Percentiles rank a stretch among this genome's conserved stretches.
phyloP scores from a whole-genome alignment of 1,284 basidiomycete genomes.

The Melampsora larici-populina region DNA sequence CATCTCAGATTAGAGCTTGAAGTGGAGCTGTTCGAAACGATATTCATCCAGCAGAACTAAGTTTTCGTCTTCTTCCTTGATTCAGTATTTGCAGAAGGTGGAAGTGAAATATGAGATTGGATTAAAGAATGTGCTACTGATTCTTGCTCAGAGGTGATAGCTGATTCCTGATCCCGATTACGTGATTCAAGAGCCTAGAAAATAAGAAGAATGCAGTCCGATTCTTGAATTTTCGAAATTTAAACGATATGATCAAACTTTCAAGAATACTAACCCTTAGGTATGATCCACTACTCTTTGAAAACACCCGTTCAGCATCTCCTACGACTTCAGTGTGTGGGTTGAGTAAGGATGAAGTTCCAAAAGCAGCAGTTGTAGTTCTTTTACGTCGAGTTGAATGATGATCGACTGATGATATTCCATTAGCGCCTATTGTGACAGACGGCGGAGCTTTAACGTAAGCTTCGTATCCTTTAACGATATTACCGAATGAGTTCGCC shows the following conservation, averaged over 20 bases:
- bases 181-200: conserved; percentile 37
- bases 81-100: background rate
- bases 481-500: conserved; percentile 41
- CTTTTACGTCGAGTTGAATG: conserved; percentile 38
- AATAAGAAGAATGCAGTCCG: background rate
- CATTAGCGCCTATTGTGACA: conserved; percentile 13
- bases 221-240: background rate
- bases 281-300: conserved; percentile 43
- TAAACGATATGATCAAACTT: conserved; percentile 6
- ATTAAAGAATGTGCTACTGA: conserved; percentile 30
- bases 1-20: too few relatives aligned
- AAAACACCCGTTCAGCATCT: conserved; percentile 41
- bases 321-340: conserved; percentile 36
- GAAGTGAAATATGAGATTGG: background rate
- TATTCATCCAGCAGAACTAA: too few relatives aligned
- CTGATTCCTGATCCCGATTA: conserved; percentile 39
- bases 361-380: conserved; percentile 7
- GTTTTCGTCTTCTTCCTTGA: conserved; percentile 1
- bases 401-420: conserved; percentile 21
- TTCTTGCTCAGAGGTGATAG: conserved; percentile 43
- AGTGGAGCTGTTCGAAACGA: too few relatives aligned
- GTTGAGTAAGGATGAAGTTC: too few relatives aligned
- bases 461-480: conserved; percentile 43
- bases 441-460: conserved; percentile 44
- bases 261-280: conserved; percentile 1